A percentile compares a stretch with the other conserved stretches of the same genome.
phyloP scores from a whole-genome alignment of 179 eudicot species.

The Carnegiea gigantea region DNA sequence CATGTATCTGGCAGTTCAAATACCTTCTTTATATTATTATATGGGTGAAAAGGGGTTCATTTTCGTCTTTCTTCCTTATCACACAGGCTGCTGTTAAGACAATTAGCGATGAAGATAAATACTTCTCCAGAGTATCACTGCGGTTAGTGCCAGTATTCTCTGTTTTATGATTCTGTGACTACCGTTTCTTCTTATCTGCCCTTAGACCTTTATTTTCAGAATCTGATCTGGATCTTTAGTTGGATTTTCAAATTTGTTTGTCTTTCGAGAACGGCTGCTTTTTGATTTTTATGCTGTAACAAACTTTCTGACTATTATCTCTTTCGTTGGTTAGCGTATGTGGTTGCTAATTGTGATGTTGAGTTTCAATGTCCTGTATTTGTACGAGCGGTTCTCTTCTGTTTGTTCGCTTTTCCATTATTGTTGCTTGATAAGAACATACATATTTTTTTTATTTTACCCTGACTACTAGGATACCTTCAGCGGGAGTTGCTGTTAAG shows the following conservation, averaged over 20 bases:
- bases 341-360: not conserved
- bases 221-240: not conserved
- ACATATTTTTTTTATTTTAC: slow-evolving; percentile 4
- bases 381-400: not conserved
- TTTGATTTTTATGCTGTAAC: too few relatives aligned
- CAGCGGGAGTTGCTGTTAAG: slow-evolving; percentile 62
- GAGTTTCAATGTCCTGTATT: not conserved
- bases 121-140: slow-evolving; percentile 85
- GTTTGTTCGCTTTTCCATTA: not conserved
- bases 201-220: slow-evolving; percentile 1
- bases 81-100: slow-evolving; percentile 95
- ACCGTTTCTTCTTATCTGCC: not conserved
- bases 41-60: slow-evolving; percentile 14
- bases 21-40: not conserved
- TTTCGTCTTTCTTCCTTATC: slow-evolving; percentile 26
- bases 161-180: not conserved
- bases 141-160: slow-evolving; percentile 47
- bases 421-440: not conserved
- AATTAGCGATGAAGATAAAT: slow-evolving; percentile 85
- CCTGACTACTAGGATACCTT: slow-evolving; percentile 59
- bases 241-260: not conserved
- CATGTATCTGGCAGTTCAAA: slow-evolving; percentile 1
- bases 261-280: not conserved
- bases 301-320: not conserved
- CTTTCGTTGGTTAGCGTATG: not conserved